Evolutionary conservation across 129 eudicot species (phyloP), one percentile per base, ranked within the genome.

Genomic region (Gnaphalium uliginosum): DNA sequence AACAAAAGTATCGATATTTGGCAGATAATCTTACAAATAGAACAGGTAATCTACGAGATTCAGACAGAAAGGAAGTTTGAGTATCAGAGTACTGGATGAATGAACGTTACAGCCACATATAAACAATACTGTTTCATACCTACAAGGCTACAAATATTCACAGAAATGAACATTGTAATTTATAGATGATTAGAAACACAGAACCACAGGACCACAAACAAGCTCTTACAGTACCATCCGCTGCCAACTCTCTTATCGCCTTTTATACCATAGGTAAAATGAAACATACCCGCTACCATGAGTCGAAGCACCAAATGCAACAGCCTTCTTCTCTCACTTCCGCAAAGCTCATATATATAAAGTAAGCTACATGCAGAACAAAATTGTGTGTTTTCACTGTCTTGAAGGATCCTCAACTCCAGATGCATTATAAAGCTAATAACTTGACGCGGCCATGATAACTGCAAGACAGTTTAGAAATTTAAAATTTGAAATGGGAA

Each of bases 101-200:
- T 15, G 24, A 65, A 32, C 24, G 10, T 65, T 65, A 27, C 69
- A 32, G 46, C 48, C 26, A 65, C 23, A 32, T 63, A 63, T 78
- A 25, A 72, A 63, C 29, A 37, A 60, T 46, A 46, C 63, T 83
- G 61, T 73, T 21, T 78, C 83, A 73, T 81, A 69, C 78, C 83
- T 83, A 85, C 78, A 81, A 72, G 66, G 76, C 83, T 83, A 85
- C 78, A 81, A 72, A 83, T 87, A 85, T 85, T 81, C 87, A 87
- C 92, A 90, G 59, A 72, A 41, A 67, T 56, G 74, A 48, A 79
- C 23, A 72, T 60, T 51, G 33, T 68, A 64, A 48, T 76, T 2
- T 60, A 74, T 24, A 85, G 68, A 70, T 54, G 71, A 74, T 83
- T 57, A 74, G 33, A 85, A 75, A 72, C 69, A 66, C 64, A 67